A percentile compares a stretch with the other conserved stretches of the same genome.
phyloP scores from a whole-genome alignment of 2,329 filamentous ascomycete genomes.

The Penicillium oxalicum region DNA sequence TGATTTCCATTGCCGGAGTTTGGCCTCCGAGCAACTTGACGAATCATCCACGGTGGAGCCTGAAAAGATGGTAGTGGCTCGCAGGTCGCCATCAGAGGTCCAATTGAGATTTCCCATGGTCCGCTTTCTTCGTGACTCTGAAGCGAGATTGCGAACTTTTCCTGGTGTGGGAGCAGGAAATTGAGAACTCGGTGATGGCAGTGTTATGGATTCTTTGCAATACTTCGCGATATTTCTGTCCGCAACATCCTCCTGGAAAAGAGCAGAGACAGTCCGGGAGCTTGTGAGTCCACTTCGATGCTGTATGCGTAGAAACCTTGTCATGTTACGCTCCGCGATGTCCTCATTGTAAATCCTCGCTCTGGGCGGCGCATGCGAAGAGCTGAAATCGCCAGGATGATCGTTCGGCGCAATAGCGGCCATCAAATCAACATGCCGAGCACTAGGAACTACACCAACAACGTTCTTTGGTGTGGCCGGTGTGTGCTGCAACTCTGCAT shows the following conservation, averaged over 20 bases:
- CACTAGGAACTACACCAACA: constrained; percentile 18
- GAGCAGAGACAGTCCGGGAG: constrained; percentile 29
- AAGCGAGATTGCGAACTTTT: constrained; percentile 13
- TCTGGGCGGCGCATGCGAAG: constrained; percentile 24
- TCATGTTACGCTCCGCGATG: constrained; percentile 41
- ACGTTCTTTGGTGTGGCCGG: constrained; percentile 20
- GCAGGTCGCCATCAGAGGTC: constrained; percentile 22
- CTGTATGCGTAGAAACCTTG: constrained; percentile 25
- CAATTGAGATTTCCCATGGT: constrained; percentile 12
- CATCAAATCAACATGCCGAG: constrained; percentile 37
- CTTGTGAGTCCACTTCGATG: constrained; percentile 23
- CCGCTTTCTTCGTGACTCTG: constrained; percentile 5
- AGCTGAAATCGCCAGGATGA: constrained; percentile 21
- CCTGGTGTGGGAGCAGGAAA: constrained; percentile 17
- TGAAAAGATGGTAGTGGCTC: constrained; percentile 8
- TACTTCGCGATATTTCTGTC: constrained; percentile 35
- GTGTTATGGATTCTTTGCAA: constrained; percentile 16
- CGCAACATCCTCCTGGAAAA: constrained; percentile 40
- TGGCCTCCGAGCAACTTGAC: constrained; percentile 4
- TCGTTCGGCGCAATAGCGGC: constrained; percentile 36
- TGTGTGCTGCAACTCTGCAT: constrained; percentile 21
- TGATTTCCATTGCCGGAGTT: constrained; percentile 27
- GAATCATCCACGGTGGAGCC: constrained; percentile 3
- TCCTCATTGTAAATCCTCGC: constrained; percentile 39
- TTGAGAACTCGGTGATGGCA: constrained; percentile 18